Evolutionary conservation across 306 rosid species (phyloP).

Genomic region (Rosa rugosa): DNA sequence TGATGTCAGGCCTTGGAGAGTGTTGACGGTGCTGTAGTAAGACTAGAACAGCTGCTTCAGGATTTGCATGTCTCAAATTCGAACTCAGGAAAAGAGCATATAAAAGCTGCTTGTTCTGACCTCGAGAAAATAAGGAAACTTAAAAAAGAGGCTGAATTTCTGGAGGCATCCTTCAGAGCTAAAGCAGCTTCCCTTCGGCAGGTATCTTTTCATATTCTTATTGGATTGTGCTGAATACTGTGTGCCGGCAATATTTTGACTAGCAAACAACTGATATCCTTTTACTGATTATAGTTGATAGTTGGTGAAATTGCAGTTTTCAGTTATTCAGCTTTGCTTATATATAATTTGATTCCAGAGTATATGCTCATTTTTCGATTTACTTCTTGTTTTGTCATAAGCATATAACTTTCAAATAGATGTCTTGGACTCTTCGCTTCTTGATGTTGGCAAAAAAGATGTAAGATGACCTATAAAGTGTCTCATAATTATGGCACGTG

Average conservation of each 20-base stretch:
- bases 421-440: not conserved
- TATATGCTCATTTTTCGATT: not conserved
- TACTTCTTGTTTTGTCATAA: not conserved
- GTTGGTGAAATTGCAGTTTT: constrained; percentile 12
- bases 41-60: constrained; percentile 92
- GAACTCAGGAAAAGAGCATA: constrained; percentile 85
- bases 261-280: constrained; percentile 1
- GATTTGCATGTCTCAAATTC: constrained; percentile 82
- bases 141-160: constrained; percentile 92
- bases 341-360: not conserved
- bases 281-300: not conserved
- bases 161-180: constrained; percentile 95
- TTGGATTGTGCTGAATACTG: constrained; percentile 15
- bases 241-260: not conserved
- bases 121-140: constrained; percentile 94
- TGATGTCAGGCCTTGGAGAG: constrained; percentile 79
- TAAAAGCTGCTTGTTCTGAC: constrained; percentile 98
- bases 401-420: not conserved
- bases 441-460: not conserved
- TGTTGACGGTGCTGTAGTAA: constrained; percentile 79
- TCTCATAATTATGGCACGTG: not conserved
- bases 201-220: constrained; percentile 38
- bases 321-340: not conserved
- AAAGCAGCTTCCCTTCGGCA: constrained; percentile 86
- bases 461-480: not conserved